A percentile compares a stretch with the other conserved stretches of the same genome.
Evolutionary conservation across 805 yeast species (phyloP).

Genomic region (Monosporozyma yasuniensis): DNA sequence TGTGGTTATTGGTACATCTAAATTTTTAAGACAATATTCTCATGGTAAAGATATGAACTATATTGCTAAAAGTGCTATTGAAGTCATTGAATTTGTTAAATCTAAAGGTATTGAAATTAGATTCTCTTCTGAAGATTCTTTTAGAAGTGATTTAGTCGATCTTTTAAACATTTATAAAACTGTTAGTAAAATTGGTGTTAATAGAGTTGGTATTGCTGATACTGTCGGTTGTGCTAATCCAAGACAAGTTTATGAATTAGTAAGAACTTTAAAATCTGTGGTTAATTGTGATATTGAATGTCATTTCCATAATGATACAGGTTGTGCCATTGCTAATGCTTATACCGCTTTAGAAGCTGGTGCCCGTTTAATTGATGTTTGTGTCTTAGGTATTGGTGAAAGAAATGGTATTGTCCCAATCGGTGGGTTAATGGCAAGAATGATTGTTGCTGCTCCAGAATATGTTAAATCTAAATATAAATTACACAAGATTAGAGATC

Average conservation of each 20-base stretch:
- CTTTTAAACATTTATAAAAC: slow-evolving; percentile 90
- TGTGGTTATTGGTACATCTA: slow-evolving; percentile 95
- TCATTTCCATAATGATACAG: slow-evolving; percentile 98
- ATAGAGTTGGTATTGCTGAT: slow-evolving; percentile 98
- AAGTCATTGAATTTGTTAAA: slow-evolving; percentile 95
- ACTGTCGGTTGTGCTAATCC: slow-evolving; percentile 99
- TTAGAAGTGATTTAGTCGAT: slow-evolving; percentile 94
- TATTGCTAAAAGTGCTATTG: slow-evolving; percentile 90
- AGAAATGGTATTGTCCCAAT: slow-evolving; percentile 96
- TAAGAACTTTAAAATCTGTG: slow-evolving; percentile 84
- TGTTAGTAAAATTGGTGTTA: slow-evolving; percentile 94
- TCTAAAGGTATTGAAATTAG: slow-evolving; percentile 94
- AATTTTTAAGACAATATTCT: slow-evolving; percentile 84
- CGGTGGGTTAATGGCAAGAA: slow-evolving; percentile 97
- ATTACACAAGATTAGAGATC: slow-evolving; percentile 88
- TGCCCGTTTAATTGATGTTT: slow-evolving; percentile 87
- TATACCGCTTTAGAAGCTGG: slow-evolving; percentile 98
- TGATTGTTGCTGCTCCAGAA: slow-evolving; percentile 97
- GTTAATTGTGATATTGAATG: slow-evolving; percentile 96
- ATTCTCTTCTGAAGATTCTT: slow-evolving; percentile 93
- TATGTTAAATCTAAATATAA: slow-evolving; percentile 91
- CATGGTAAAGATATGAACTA: slow-evolving; percentile 99
- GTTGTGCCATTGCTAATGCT: slow-evolving; percentile 98
- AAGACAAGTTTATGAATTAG: slow-evolving; percentile 94
- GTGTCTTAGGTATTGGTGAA: slow-evolving; percentile 98